These are phyloP conservation scores for Boletales sp. DNA, from an alignment of 768 basidiomycete species.

Conservation along the genomic window DNA sequence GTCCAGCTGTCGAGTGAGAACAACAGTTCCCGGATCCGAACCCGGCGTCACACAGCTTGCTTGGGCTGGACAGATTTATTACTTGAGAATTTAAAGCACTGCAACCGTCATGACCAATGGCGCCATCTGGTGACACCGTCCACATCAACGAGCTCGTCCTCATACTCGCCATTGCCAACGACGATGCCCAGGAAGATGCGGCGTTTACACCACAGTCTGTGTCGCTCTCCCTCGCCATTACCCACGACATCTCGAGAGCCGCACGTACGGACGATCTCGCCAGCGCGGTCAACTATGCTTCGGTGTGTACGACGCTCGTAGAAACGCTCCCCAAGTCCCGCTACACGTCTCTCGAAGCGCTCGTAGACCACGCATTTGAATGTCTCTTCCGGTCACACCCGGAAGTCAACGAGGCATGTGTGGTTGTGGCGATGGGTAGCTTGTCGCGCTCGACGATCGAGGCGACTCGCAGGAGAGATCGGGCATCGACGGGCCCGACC, in stretches of 20 bases:
- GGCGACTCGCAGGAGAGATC: conserved; percentile 28
- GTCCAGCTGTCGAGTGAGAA: too few relatives aligned
- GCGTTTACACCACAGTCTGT: conserved; percentile 46
- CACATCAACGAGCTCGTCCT: conserved; percentile 48
- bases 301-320: conserved; percentile 31
- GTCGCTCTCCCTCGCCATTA: conserved; percentile 47
- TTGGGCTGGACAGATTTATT: too few relatives aligned
- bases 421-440: conserved; percentile 48
- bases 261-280: conserved; percentile 52
- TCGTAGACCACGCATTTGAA: conserved; percentile 41
- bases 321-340: conserved; percentile 17
- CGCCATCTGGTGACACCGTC: conserved; percentile 30
- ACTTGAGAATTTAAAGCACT: too few relatives aligned
- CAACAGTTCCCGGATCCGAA: too few relatives aligned
- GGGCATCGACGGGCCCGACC: conserved; percentile 14
- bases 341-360: conserved; percentile 44
- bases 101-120: background rate
- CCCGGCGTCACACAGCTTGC: too few relatives aligned
- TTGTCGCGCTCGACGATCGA: conserved; percentile 43
- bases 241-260: conserved; percentile 46
- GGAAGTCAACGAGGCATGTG: conserved; percentile 33
- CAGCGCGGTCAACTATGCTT: conserved; percentile 63
- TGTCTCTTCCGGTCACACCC: conserved; percentile 35
- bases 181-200: conserved; percentile 26
- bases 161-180: conserved; percentile 34